Percentiles rank a stretch among this genome's conserved stretches.
Conservation (phyloP, 805 yeast genomes). For the Pichia paraexigua region DNA sequence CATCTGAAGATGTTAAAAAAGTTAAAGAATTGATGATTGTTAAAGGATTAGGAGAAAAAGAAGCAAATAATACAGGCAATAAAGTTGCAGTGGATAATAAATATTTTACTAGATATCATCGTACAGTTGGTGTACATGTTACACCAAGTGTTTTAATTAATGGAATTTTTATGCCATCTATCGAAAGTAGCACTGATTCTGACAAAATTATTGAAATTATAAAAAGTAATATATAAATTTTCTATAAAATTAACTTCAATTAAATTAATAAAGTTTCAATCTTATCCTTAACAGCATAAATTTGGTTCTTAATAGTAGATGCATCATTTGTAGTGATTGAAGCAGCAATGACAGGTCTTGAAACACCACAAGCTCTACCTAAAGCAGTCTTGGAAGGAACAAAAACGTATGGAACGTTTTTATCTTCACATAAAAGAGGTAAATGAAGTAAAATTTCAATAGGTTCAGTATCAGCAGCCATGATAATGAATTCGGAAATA, state of each 20-base stretch:
- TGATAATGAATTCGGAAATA: slow-evolving; percentile 96
- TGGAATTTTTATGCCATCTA: slow-evolving; percentile 50
- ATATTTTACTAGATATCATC: slow-evolving; percentile 61
- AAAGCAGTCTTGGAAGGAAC: slow-evolving; percentile 98
- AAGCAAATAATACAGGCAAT: slow-evolving; percentile 49
- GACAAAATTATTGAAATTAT: slow-evolving; percentile 37
- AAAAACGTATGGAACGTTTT: slow-evolving; percentile 98
- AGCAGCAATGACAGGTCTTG: slow-evolving; percentile 98
- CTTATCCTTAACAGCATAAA: slow-evolving; percentile 96
- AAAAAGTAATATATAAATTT: slow-evolving; percentile 16
- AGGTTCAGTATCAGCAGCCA: slow-evolving; percentile 99
- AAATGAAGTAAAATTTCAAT: slow-evolving; percentile 95
- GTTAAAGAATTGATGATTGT: slow-evolving; percentile 20
- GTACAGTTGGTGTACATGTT: slow-evolving; percentile 77
- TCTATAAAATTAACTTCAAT: too few species aligned
- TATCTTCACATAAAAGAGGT: slow-evolving; percentile 97
- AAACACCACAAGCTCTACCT: slow-evolving; percentile 99
- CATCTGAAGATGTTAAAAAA: slow-evolving; percentile 24
- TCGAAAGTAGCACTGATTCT: slow-evolving; percentile 55
- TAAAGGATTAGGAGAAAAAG: slow-evolving; percentile 21
- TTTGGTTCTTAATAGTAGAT: slow-evolving; percentile 93
- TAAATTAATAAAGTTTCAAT: slow-evolving; percentile 94
- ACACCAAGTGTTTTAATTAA: slow-evolving; percentile 72
- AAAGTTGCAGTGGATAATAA: slow-evolving; percentile 54
- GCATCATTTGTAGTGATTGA: slow-evolving; percentile 98